phyloP scores from a whole-genome alignment of 192 early-diverging fungal species.

The Backusella tuberculispora region DNA sequence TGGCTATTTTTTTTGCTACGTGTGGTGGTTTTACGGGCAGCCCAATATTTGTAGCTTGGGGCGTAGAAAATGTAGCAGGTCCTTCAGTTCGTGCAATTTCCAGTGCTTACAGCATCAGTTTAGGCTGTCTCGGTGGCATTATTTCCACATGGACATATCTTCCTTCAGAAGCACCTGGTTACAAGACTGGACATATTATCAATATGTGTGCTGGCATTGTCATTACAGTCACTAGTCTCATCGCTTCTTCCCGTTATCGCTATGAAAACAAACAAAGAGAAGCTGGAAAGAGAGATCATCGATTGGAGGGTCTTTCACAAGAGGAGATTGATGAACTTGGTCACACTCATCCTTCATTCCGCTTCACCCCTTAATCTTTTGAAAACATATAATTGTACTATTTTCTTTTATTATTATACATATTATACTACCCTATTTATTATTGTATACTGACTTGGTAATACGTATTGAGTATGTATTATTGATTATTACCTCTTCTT shows the following conservation, averaged over 20 bases:
- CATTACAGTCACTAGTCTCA: background rate
- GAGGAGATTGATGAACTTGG: constrained; percentile 23
- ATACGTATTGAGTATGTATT: too few species aligned
- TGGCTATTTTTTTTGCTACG: constrained; percentile 24
- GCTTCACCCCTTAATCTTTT: background rate
- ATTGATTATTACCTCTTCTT: too few species aligned
- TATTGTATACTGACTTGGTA: too few species aligned
- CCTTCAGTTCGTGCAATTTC: constrained; percentile 14
- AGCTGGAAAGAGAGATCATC: background rate
- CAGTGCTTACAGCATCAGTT: constrained; percentile 17
- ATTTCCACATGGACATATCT: constrained; percentile 20
- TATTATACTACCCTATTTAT: too few species aligned
- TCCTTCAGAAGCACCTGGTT: constrained; percentile 21
- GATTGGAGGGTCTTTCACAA: constrained; percentile 9
- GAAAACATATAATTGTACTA: too few species aligned
- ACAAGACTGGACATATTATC: constrained; percentile 9
- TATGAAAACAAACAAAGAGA: constrained; percentile 9
- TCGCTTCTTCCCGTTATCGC: background rate
- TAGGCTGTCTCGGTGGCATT: constrained; percentile 19
- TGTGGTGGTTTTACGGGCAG: constrained; percentile 19
- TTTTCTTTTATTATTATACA: too few species aligned
- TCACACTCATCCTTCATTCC: constrained; percentile 15
- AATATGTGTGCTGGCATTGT: constrained; percentile 21
- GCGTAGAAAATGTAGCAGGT: background rate
- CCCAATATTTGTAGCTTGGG: constrained; percentile 14